Evolutionary conservation across 2,329 filamentous ascomycete species (phyloP), one percentile per base, ranked within the genome.

Genomic region (Elsinoe ampelina): DNA sequence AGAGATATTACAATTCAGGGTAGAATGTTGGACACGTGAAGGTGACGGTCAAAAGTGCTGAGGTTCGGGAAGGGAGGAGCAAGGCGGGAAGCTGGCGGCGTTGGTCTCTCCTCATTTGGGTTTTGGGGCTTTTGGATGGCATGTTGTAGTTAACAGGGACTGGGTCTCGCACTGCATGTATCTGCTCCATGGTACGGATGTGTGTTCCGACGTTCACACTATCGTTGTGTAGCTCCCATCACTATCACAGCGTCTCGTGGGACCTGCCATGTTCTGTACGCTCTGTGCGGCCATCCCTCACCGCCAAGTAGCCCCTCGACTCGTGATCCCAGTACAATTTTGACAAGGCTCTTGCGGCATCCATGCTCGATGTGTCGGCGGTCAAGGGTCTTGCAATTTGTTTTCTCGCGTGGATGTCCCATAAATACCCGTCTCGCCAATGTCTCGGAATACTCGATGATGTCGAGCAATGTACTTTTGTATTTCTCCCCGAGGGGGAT

Each of bases 1-100:
- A 45, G 41, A 26, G 22, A 38, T 32, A 52, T 39, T 52, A 17
- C 34, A 52, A 52, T 52, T 22, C 32, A 52, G 48, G 48, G 35
- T 34, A 52, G 20, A 5, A 13, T 22, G 41, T 17, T 22, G 20
- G 15, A 26, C 32, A 26, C 22, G 48, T 52, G 48, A 38, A 22
- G 48, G 38, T 36, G 48, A 22, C 30, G 10, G 13, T 15, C 22
- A 22, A 34, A 38, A 35, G 19, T 19, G 45, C 45, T 13, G 38
- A 26, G 48, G 48, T 38, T n/a, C 17, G 15, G 48, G 15, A 26
- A 36, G 48, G 7, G 32, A 35, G 32, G 48, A 39, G 15, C 26
- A 19, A 52, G 26, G 48, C 32, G 15, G 26, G 34, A 52, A 52
- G 34, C 48, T 52, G 32, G 48, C 41, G 41, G 41, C 48, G 48